phyloP scores from a whole-genome alignment of 2,329 filamentous ascomycete species.

The Calonectria henricotiae region DNA sequence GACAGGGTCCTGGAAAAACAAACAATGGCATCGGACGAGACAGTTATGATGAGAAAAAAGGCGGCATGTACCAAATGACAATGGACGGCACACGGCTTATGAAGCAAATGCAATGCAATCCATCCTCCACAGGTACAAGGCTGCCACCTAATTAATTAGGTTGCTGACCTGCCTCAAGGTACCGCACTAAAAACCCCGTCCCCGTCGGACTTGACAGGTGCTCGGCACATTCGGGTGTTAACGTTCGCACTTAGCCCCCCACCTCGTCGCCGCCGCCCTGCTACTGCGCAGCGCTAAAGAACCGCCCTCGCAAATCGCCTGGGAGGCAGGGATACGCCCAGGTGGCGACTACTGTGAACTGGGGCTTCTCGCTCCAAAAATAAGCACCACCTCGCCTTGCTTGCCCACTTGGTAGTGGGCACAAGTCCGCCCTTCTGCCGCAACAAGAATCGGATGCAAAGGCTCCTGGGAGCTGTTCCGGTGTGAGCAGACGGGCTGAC shows the following conservation, averaged over 20 bases:
- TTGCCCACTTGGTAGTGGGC: not conserved
- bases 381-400: conserved; percentile 38
- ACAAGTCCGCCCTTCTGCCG: conserved; percentile 5
- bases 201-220: conserved; percentile 20
- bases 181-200: conserved; percentile 17
- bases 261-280: not conserved
- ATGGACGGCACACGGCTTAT: conserved; percentile 9
- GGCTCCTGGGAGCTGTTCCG: not conserved
- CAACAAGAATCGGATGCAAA: not conserved
- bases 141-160: conserved; percentile 26
- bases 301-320: conserved; percentile 33
- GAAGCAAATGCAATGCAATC: conserved; percentile 23
- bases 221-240: conserved; percentile 37
- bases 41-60: not conserved
- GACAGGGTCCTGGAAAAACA: conserved; percentile 19
- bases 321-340: conserved; percentile 39
- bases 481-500: conserved; percentile 25
- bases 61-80: not conserved
- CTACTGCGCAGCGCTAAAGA: conserved; percentile 28
- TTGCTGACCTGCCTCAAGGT: conserved; percentile 11
- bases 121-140: conserved; percentile 19
- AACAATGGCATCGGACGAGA: not conserved
- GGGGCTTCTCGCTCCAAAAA: conserved; percentile 39
- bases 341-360: conserved; percentile 41
- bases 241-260: conserved; percentile 20